Percentiles rank a stretch among this genome's conserved stretches.
phyloP scores from a whole-genome alignment of 495 filamentous ascomycete species.

The Poronia punctata region DNA sequence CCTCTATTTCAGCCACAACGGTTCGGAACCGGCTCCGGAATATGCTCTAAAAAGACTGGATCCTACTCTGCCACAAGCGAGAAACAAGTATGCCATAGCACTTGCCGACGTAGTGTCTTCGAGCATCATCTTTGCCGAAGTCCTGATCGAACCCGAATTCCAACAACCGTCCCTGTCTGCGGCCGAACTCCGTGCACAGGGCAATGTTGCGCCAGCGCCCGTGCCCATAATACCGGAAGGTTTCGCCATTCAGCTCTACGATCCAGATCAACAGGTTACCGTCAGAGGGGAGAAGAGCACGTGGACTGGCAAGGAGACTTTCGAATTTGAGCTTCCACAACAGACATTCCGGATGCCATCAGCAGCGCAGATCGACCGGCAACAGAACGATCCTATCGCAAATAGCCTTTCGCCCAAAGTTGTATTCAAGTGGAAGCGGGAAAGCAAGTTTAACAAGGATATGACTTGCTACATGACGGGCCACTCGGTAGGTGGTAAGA shows the following conservation, averaged over 20 bases:
- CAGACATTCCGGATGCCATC: conserved; percentile 77
- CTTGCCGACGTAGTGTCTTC: conserved; percentile 77
- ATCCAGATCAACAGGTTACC: conserved; percentile 76
- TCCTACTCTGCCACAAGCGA: conserved; percentile 57
- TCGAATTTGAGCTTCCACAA: conserved; percentile 91
- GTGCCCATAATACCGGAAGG: conserved; percentile 70
- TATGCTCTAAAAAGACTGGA: conserved; percentile 74
- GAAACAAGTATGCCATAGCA: conserved; percentile 79
- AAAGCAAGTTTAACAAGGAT: conserved; percentile 74
- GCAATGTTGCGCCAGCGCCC: conserved; percentile 56
- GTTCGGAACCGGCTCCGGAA: conserved; percentile 67
- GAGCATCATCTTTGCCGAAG: conserved; percentile 79
- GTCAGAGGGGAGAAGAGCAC: conserved; percentile 64
- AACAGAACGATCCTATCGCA: conserved; percentile 57
- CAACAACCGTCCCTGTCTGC: conserved; percentile 70
- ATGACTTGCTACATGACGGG: conserved; percentile 77
- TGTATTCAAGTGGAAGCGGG: conserved; percentile 85
- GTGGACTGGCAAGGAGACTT: conserved; percentile 71
- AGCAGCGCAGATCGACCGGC: conserved; percentile 66
- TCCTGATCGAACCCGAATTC: conserved; percentile 78
- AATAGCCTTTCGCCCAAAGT: conserved; percentile 70
- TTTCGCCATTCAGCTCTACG: conserved; percentile 85
- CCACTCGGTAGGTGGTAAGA: conserved; percentile 61
- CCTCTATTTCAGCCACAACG: conserved; percentile 71
- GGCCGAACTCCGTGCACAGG: conserved; percentile 69